These are phyloP conservation scores for Neurospora tetraspora DNA, from an alignment of 495 filamentous ascomycete genomes.

Conservation along the genomic window DNA sequence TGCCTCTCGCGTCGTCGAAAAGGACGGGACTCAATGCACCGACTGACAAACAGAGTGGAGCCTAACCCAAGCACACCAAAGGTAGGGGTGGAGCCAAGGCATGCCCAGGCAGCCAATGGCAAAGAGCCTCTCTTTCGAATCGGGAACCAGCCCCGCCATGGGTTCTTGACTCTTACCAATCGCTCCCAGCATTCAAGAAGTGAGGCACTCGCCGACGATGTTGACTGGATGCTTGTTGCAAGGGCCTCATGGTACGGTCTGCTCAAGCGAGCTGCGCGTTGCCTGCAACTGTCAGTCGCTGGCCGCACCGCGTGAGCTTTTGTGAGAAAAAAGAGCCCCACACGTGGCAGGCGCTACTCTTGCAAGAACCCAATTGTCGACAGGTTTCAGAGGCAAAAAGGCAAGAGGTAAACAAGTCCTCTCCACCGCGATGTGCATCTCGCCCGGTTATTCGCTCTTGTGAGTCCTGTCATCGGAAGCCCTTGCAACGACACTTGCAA, in stretches of 20 bases:
- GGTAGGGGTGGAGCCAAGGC: not conserved
- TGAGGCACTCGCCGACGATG: not conserved
- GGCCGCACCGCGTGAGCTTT: not conserved
- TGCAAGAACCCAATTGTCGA: not conserved
- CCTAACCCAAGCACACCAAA: not conserved
- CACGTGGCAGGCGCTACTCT: not conserved
- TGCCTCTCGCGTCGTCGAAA: not conserved
- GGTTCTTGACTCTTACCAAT: not conserved
- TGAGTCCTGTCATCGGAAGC: not conserved
- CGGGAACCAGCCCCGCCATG: not conserved
- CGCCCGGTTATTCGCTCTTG: not conserved
- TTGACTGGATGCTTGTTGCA: not conserved
- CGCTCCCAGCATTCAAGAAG: not conserved
- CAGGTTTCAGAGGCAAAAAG: not conserved
- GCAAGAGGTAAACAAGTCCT: not conserved
- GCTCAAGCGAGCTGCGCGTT: not conserved
- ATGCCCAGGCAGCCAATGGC: not conserved
- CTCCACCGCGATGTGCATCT: not conserved
- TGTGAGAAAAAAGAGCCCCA: not conserved
- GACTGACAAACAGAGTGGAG: not conserved
- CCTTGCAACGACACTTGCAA: not conserved
- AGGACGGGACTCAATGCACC: not conserved
- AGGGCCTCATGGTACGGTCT: not conserved
- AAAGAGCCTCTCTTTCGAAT: not conserved
- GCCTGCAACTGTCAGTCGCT: not conserved